A percentile compares a stretch with the other conserved stretches of the same genome.
These are phyloP conservation scores for Phaeosphaeria sp. DNA, from an alignment of 2,329 filamentous ascomycete species.

Conservation along the genomic window DNA sequence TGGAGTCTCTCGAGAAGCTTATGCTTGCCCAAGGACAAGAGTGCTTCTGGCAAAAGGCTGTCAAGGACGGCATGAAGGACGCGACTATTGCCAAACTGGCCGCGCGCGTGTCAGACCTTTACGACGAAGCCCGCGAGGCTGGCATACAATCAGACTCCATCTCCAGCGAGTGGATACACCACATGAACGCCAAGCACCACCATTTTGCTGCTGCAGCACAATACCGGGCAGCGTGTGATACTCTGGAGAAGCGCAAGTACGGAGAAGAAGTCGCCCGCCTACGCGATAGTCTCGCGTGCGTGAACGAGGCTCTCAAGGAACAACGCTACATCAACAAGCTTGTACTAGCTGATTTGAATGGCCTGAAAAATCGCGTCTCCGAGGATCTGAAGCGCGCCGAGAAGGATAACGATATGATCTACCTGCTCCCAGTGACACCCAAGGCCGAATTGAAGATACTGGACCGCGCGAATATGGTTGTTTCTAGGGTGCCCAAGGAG, in stretches of 20 bases:
- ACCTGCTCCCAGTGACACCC: slow-evolving; percentile 82
- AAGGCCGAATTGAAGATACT: slow-evolving; percentile 87
- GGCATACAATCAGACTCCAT: slow-evolving; percentile 89
- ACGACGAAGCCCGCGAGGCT: slow-evolving; percentile 81
- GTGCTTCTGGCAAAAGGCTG: slow-evolving; percentile 97
- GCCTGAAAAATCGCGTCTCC: slow-evolving; percentile 79
- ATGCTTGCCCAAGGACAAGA: slow-evolving; percentile 94
- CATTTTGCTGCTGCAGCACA: slow-evolving; percentile 97
- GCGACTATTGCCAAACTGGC: slow-evolving; percentile 90
- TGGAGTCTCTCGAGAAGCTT: slow-evolving; percentile 82
- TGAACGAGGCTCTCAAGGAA: slow-evolving; percentile 86
- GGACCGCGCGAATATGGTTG: slow-evolving; percentile 88
- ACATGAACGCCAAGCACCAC: slow-evolving; percentile 95
- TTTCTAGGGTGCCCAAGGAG: slow-evolving; percentile 78
- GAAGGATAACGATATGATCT: slow-evolving; percentile 96
- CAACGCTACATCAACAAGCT: slow-evolving; percentile 80
- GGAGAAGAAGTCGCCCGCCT: slow-evolving; percentile 93
- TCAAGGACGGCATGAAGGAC: slow-evolving; percentile 92
- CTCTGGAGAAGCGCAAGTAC: slow-evolving; percentile 90
- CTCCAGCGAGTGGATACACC: slow-evolving; percentile 95
- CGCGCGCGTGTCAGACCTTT: slow-evolving; percentile 89
- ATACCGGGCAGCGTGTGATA: slow-evolving; percentile 88
- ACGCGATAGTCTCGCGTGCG: slow-evolving; percentile 80
- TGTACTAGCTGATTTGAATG: slow-evolving; percentile 82
- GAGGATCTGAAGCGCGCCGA: slow-evolving; percentile 92